Percentiles rank a stretch among this genome's conserved stretches.
Conservation (phyloP, 129 eudicot genomes). For the Smallanthus sonchifolius region DNA sequence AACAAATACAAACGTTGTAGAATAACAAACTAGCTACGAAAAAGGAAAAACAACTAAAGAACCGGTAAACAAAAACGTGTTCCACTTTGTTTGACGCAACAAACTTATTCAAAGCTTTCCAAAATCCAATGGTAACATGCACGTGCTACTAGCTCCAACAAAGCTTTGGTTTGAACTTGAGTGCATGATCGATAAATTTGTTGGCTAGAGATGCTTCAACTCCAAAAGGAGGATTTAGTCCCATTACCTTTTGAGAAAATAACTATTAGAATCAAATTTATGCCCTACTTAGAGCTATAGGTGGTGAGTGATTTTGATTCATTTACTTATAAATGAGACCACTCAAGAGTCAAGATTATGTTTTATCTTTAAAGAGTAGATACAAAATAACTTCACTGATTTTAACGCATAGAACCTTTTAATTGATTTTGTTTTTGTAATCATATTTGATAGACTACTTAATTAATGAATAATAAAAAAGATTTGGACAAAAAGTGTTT, state of each 20-base stretch:
- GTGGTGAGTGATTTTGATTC: not conserved
- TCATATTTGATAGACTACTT: not conserved
- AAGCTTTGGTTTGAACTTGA: constrained; percentile 53
- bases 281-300: not conserved
- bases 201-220: constrained; percentile 44
- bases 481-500: not conserved
- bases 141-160: too few relatives aligned
- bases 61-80: too few relatives aligned
- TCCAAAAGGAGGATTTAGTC: constrained; percentile 74
- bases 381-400: too few relatives aligned
- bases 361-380: not conserved
- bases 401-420: not conserved
- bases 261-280: not conserved
- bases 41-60: too few relatives aligned
- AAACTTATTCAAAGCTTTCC: too few relatives aligned
- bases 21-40: too few relatives aligned
- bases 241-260: constrained; percentile 44
- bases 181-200: constrained; percentile 54
- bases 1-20: too few relatives aligned
- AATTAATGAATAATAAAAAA: not conserved
- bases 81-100: too few relatives aligned
- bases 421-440: not conserved
- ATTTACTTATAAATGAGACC: not conserved
- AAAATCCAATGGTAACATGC: too few relatives aligned
- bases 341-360: not conserved